Conservation (phyloP, 129 eudicot species). For the Flaveria brownii region DNA sequence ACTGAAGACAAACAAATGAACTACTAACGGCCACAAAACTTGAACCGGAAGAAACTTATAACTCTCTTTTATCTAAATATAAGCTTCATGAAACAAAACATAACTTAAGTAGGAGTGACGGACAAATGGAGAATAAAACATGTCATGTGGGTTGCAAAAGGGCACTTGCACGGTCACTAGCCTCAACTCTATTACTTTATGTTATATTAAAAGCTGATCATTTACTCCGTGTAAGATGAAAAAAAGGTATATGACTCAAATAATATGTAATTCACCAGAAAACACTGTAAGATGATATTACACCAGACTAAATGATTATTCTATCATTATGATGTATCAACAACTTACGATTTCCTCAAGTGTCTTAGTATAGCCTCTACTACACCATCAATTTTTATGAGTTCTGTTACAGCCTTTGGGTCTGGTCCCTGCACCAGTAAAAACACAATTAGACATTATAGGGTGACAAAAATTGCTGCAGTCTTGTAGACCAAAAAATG, state of each 20-base stretch:
- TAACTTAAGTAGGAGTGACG: not conserved
- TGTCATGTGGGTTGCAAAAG: slow-evolving; percentile 15
- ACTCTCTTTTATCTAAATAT: not conserved
- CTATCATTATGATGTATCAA: not conserved
- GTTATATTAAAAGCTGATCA: not conserved
- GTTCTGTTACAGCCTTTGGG: slow-evolving; percentile 86
- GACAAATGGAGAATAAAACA: not conserved
- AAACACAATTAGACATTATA: not conserved
- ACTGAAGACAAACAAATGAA: not conserved
- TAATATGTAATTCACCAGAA: not conserved
- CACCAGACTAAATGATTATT: slow-evolving; percentile 2
- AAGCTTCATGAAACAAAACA: not conserved
- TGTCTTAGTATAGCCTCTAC: slow-evolving; percentile 87
- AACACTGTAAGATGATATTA: not conserved
- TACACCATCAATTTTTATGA: slow-evolving; percentile 74
- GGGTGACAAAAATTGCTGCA: not conserved
- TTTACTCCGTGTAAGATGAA: not conserved
- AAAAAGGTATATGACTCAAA: not conserved
- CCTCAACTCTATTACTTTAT: slow-evolving; percentile 3
- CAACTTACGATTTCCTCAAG: slow-evolving; percentile 71
- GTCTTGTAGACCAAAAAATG: not conserved
- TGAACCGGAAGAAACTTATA: no score
- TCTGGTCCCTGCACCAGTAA: slow-evolving; percentile 78
- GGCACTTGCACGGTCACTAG: not conserved
- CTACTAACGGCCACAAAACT: not conserved